phyloP scores from a whole-genome alignment of 2,329 filamentous ascomycete genomes.

The Diaporthe sp. region DNA sequence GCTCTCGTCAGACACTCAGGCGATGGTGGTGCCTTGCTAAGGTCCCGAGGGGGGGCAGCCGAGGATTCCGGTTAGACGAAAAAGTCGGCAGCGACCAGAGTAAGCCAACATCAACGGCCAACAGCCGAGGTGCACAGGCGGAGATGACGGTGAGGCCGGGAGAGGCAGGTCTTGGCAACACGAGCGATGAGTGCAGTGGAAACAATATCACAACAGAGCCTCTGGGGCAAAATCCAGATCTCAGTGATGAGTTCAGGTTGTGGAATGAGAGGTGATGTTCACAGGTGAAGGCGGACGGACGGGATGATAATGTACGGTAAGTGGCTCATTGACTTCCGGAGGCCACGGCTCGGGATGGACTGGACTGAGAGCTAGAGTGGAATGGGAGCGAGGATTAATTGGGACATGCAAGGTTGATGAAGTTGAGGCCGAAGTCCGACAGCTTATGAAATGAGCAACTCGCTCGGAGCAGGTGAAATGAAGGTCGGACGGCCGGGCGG shows the following conservation, averaged over 20 bases:
- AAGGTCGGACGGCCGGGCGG: neutral
- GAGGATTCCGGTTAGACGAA: slow-evolving; percentile 33
- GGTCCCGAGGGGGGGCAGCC: slow-evolving; percentile 4
- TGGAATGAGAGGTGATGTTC: neutral
- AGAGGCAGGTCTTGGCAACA: slow-evolving; percentile 6
- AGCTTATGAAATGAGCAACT: slow-evolving; percentile 21
- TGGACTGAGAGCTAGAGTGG: neutral
- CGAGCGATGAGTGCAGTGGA: neutral
- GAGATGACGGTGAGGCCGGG: slow-evolving; percentile 26
- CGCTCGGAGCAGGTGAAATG: slow-evolving; percentile 11
- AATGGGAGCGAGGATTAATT: slow-evolving; percentile 1
- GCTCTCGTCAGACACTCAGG: neutral
- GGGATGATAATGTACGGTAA: slow-evolving; percentile 16
- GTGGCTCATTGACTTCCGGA: slow-evolving; percentile 23
- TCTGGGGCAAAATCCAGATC: neutral
- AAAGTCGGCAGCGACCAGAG: slow-evolving; percentile 8
- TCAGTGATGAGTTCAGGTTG: neutral
- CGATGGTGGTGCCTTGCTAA: neutral
- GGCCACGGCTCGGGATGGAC: slow-evolving; percentile 23
- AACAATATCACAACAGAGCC: neutral
- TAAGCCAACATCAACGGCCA: slow-evolving; percentile 13
- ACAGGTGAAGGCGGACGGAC: neutral
- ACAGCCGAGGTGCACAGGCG: slow-evolving; percentile 21
- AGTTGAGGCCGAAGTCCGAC: slow-evolving; percentile 30
- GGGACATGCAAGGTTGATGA: neutral